These are phyloP conservation scores for Parsonsia alboflavescens DNA, from an alignment of 257 asterid genomes.

Conservation along the genomic window DNA sequence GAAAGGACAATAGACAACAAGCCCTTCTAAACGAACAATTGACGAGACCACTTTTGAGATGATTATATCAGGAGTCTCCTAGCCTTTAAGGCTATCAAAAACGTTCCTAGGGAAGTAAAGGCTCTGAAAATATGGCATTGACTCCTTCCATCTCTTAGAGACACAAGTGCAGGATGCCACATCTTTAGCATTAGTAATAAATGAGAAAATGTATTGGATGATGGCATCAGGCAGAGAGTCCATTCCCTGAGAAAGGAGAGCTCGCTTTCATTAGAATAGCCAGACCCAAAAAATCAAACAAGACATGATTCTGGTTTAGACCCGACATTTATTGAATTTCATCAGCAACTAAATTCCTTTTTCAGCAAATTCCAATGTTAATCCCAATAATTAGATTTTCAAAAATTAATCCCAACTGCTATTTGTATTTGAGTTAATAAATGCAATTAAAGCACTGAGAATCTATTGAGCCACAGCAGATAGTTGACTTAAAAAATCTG, in stretches of 20 bases:
- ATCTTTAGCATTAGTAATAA: slow-evolving; percentile 65
- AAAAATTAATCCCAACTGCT: background rate
- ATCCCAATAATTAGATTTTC: background rate
- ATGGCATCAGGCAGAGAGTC: slow-evolving; percentile 80
- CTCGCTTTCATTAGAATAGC: slow-evolving; percentile 17
- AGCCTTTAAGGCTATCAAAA: slow-evolving; percentile 54
- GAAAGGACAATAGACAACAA: slow-evolving; percentile 83
- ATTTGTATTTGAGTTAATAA: background rate
- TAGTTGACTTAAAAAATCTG: background rate
- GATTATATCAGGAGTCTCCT: slow-evolving; percentile 53
- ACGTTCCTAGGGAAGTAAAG: slow-evolving; percentile 74
- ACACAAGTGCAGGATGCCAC: slow-evolving; percentile 77
- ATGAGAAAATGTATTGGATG: slow-evolving; percentile 62
- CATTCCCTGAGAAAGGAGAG: slow-evolving; percentile 52
- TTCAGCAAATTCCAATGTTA: background rate
- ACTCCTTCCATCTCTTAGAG: slow-evolving; percentile 88
- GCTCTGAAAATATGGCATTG: slow-evolving; percentile 57
- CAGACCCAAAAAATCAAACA: background rate
- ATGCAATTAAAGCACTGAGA: background rate
- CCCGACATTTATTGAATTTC: background rate
- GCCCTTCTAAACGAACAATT: slow-evolving; percentile 53
- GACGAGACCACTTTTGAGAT: slow-evolving; percentile 51
- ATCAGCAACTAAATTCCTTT: background rate
- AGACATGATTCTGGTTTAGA: background rate
- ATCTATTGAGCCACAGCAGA: background rate